A percentile compares a stretch with the other conserved stretches of the same genome.
phyloP scores from a whole-genome alignment of 495 filamentous ascomycete genomes.

The Elasticomyces elasticus region DNA sequence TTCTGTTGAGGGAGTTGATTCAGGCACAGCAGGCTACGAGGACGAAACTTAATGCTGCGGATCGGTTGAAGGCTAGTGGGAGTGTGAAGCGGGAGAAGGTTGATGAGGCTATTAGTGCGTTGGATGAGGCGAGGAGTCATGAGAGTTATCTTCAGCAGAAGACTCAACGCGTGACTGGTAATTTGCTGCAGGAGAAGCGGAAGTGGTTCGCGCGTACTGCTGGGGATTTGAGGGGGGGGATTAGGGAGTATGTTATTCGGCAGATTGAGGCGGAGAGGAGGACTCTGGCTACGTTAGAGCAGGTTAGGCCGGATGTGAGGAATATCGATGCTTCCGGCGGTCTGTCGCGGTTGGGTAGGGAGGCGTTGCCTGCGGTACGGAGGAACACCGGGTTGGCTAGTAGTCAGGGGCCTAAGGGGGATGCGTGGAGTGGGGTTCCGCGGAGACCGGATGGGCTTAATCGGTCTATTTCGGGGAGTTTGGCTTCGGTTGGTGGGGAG shows the following conservation, averaged over 20 bases:
- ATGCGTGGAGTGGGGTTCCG: constrained; percentile 93
- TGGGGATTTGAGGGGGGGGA: constrained; percentile 62
- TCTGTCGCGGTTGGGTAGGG: constrained; percentile 76
- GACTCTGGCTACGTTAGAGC: constrained; percentile 83
- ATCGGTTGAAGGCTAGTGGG: constrained; percentile 73
- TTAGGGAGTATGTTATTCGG: constrained; percentile 86
- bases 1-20: constrained; percentile 87
- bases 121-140: constrained; percentile 73
- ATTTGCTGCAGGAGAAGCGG: constrained; percentile 78
- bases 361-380: constrained; percentile 66
- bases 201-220: constrained; percentile 85
- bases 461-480: constrained; percentile 65
- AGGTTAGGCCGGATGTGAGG: constrained; percentile 82
- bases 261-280: constrained; percentile 94
- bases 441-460: constrained; percentile 66
- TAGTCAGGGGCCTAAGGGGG: constrained; percentile 88
- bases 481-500: constrained; percentile 40
- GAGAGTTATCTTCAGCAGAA: constrained; percentile 74
- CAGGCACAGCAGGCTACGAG: constrained; percentile 74
- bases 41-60: constrained; percentile 70
- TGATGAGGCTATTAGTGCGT: constrained; percentile 80
- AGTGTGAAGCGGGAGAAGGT: constrained; percentile 87
- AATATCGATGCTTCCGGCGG: constrained; percentile 86
- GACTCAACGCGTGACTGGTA: constrained; percentile 75
- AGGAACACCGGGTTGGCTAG: constrained; percentile 68